Evolutionary conservation across 495 filamentous ascomycete genomes (phyloP).

Genomic region (Aspergillus avenaceus): DNA sequence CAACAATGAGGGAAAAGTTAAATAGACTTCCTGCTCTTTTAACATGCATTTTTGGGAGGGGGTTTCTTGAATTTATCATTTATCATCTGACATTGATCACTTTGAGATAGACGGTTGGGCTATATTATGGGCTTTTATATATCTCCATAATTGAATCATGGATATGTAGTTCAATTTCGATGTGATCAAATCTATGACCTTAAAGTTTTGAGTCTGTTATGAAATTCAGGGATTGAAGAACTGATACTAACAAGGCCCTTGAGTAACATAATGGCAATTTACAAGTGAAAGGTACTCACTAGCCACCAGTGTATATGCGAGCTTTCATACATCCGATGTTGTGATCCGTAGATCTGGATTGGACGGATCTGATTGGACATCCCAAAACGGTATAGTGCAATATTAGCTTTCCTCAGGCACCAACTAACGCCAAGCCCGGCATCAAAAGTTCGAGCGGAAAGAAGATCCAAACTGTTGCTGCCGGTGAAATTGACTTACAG

Average conservation of each 20-base stretch:
- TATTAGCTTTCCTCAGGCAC: constrained; percentile 22
- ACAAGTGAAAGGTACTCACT: no score
- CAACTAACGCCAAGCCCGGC: constrained; percentile 32
- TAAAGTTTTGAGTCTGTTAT: no score
- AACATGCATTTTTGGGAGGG: background rate
- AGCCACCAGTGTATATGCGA: no score
- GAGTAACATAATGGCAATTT: no score
- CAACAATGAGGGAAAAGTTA: constrained; percentile 26
- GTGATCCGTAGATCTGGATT: no score
- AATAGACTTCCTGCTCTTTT: constrained; percentile 6
- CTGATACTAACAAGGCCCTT: no score
- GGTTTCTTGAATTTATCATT: background rate
- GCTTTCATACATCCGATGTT: no score
- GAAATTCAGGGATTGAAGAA: no score
- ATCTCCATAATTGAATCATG: no score
- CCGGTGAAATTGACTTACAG: constrained; percentile 4
- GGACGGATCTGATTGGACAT: background rate
- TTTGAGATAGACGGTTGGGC: no score
- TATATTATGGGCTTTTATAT: background rate
- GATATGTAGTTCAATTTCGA: no score
- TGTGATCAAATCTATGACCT: no score
- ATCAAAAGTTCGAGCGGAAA: constrained; percentile 41
- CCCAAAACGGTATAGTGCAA: constrained; percentile 14
- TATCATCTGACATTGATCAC: background rate
- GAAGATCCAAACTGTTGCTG: constrained; percentile 7